Percentiles rank a stretch among this genome's conserved stretches.
phyloP scores from a whole-genome alignment of 352 stramenopile genomes.

The Globisporangium abappressorium region DNA sequence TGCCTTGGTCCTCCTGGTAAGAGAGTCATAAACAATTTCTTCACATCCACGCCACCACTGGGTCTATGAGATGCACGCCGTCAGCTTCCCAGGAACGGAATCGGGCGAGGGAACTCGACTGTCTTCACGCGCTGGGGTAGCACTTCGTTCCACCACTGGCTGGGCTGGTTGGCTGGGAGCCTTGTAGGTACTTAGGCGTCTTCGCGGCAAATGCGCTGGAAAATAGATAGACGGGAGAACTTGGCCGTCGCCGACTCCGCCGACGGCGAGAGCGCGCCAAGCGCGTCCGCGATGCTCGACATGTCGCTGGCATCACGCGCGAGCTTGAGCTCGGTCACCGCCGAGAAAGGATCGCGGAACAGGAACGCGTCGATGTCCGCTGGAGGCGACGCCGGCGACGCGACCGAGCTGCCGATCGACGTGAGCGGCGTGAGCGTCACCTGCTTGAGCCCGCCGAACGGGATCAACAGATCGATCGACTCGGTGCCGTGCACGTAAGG shows the following conservation, averaged over 20 bases:
- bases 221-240: conserved; percentile 76
- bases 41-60: background rate
- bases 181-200: conserved; percentile 27
- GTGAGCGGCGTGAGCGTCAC: conserved; percentile 58
- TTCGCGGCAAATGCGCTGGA: conserved; percentile 81
- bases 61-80: background rate
- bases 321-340: conserved; percentile 25
- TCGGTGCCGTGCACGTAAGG: conserved; percentile 57
- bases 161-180: background rate
- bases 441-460: conserved; percentile 63
- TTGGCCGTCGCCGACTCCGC: conserved; percentile 36
- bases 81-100: background rate
- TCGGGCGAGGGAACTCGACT: background rate
- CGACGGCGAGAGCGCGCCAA: conserved; percentile 32
- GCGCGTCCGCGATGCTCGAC: conserved; percentile 17
- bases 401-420: conserved; percentile 34
- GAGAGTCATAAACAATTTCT: conserved; percentile 11
- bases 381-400: conserved; percentile 21
- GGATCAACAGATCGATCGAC: conserved; percentile 58
- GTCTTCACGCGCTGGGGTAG: background rate
- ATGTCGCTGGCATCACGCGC: conserved; percentile 21
- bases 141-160: background rate
- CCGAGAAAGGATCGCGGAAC: conserved; percentile 53
- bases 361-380: conserved; percentile 22
- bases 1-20: background rate